Evolutionary conservation across 2,329 filamentous ascomycete species (phyloP), one percentile per base, ranked within the genome.

Genomic region (Beauveria pseudobassiana): DNA sequence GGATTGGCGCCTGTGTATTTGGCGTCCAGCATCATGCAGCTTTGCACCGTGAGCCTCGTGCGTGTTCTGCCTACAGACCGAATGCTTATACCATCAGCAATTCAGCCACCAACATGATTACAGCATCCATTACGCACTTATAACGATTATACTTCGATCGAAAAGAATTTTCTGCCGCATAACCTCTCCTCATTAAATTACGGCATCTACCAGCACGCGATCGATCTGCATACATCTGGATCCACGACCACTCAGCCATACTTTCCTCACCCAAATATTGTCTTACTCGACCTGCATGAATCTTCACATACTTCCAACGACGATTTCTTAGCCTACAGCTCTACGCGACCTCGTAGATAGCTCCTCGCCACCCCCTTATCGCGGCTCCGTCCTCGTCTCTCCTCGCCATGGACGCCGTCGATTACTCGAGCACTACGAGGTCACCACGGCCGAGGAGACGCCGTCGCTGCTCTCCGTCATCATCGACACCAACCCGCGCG

Each of bases 401-500:
- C 26, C n/a, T 20, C 72, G 76, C 66, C 60, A 86, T 86, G 83
- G 75, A 78, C 68, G 75, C 74, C 68, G 76, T 78, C 73, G 83
- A 86, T 72, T 80, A 80, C 68, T 85, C 83, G 59, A 83, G 63
- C 83, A 86, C 75, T 85, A 85, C 73, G 80, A 84, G 73, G 77
- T 80, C 68, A 77, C 77, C 65, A 76, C 78, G 50, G 79, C 76
- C 57, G 82, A 80, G 61, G 82, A 85, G 65, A 78, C 82, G 5
- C 91, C 95, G 0, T 96, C 93, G 16, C 87, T 99, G 42, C 86
- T 97, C 58, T 89, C 91, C 67, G 87, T 99, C 69, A 82, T 99
- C 70, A 84, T 99, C 77, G 95, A 99, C 78, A 97, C 93, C 28
- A 99, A 99, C 73, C 95, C 95, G 2, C 89, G 93, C 68, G 93